A percentile compares a stretch with the other conserved stretches of the same genome.
phyloP scores from a whole-genome alignment of 352 stramenopile genomes.

The Phytophthora multivora region DNA sequence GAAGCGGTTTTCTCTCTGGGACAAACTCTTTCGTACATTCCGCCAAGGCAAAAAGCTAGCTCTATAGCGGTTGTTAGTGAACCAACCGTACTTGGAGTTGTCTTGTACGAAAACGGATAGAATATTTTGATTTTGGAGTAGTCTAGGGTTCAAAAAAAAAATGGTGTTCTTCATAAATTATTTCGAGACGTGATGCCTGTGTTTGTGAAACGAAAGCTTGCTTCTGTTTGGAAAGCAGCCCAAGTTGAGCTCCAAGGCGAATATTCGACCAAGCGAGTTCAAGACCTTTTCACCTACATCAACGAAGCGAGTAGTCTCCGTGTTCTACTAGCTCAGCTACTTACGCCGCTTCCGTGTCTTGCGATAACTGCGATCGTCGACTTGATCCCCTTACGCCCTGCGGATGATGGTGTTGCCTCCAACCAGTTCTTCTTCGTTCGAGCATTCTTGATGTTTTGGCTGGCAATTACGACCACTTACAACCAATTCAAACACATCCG shows the following conservation, averaged over 20 bases:
- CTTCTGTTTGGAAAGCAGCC: conserved; percentile 7
- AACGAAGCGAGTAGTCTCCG: conserved; percentile 1
- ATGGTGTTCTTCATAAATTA: too few relatives aligned
- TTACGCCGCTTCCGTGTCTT: conserved; percentile 18
- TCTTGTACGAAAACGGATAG: too few relatives aligned
- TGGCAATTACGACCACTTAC: conserved; percentile 12
- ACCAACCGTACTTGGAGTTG: not conserved
- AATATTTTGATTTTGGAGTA: too few relatives aligned
- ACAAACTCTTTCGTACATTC: conserved; percentile 86
- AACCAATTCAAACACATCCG: conserved; percentile 25
- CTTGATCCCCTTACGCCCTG: conserved; percentile 8
- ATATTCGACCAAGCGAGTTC: conserved; percentile 18
- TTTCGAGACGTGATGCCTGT: not conserved
- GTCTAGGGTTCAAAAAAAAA: too few relatives aligned
- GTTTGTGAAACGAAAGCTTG: conserved; percentile 1
- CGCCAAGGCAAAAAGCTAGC: conserved; percentile 32
- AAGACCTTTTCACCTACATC: conserved; percentile 11
- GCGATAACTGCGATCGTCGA: conserved; percentile 18
- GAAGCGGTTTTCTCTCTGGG: conserved; percentile 89
- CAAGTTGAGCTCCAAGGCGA: conserved; percentile 25
- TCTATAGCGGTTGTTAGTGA: not conserved
- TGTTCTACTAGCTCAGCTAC: conserved; percentile 8
- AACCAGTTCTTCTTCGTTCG: conserved; percentile 19
- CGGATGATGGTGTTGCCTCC: conserved; percentile 4
- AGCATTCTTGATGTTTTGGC: conserved; percentile 19